A percentile compares a stretch with the other conserved stretches of the same genome.
Conservation (phyloP, 371 early-diverging fungal genomes). For the Homolaphlyctis polyrhiza region DNA sequence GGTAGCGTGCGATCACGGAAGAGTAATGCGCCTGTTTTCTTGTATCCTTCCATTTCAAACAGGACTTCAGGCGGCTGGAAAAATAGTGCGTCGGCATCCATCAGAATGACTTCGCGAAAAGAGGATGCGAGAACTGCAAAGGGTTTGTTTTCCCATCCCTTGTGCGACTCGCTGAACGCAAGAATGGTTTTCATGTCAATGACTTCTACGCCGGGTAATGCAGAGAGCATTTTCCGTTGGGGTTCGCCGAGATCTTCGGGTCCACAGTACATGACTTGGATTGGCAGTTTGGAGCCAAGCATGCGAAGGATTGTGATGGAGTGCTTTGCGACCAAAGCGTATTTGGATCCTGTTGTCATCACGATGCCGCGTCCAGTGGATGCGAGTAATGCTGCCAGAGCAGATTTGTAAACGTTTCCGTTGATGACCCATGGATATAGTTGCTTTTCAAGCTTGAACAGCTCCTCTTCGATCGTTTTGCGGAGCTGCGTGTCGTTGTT, state of each 20-base stretch:
- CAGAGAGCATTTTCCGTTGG: constrained; percentile 9
- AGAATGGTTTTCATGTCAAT: constrained; percentile 4
- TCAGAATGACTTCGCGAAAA: constrained; percentile 58
- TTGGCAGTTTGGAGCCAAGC: constrained; percentile 57
- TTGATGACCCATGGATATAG: constrained; percentile 1
- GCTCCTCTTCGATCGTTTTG: not conserved
- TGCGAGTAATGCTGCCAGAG: not conserved
- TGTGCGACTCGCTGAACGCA: not conserved
- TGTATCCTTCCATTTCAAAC: constrained; percentile 52
- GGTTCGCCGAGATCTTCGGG: constrained; percentile 46
- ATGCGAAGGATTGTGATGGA: constrained; percentile 51
- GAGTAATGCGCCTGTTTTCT: constrained; percentile 52
- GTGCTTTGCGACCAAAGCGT: constrained; percentile 54
- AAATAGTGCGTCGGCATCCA: constrained; percentile 70
- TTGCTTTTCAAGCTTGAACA: not conserved
- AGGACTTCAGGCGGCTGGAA: constrained; percentile 53
- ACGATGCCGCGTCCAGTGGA: constrained; percentile 54
- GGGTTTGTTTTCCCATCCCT: constrained; percentile 61
- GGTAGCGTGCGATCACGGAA: constrained; percentile 49
- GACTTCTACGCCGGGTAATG: constrained; percentile 36
- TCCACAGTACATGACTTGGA: constrained; percentile 65
- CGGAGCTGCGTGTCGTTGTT: not conserved
- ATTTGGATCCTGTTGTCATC: constrained; percentile 58
- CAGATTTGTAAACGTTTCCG: not conserved
- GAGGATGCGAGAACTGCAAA: constrained; percentile 62